Evolutionary conservation across 2,329 filamentous ascomycete genomes (phyloP), one percentile per base, ranked within the genome.

Genomic region (Blastomyces emzantsi): DNA sequence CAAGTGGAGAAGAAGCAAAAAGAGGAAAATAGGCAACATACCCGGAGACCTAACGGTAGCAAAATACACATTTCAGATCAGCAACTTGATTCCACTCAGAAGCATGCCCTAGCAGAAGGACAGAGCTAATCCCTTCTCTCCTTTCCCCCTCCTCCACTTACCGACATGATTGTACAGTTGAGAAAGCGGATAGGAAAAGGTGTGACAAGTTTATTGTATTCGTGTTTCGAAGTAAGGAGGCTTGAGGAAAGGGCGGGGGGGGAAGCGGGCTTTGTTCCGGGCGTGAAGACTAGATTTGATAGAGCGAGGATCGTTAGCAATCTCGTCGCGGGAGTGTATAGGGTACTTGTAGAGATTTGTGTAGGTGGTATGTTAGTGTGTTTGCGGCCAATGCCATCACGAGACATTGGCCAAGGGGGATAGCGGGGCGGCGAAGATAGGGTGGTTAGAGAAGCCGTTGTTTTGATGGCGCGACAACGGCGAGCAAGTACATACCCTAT

Each of bases 41-140:
- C 55, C 55, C 55, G 55, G 55, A 58, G 36, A 58, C 55, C 55
- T 58, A 58, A 17, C 55, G 22, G 4, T n/a, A 30, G 6, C 41
- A 5, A 30, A 36, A 58, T n/a, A 45, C 36, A 43, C 19, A 11
- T 3, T 9, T 55, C 52, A 33, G 6, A 55, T 30, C 25, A 55
- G 30, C 28, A 55, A n/a, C 28, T 25, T 25, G 13, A 13, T 51
- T 25, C 47, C n/a, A 1, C 2, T 15, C 9, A 49, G 22, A n/a
- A 43, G 17, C 19, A 43, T 43, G 41, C 19, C 19, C 3, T 13
- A 25, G 33, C 8, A 5, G 3, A 25, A 28, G 47, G n/a, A 15
- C 9, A 11, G 47, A 51, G 13, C 47, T 6, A 43, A 15, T 43
- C 17, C 17, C 43, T 25, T 15, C 22, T 25, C 47, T 22, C 9